Evolutionary conservation across 805 yeast genomes (phyloP).

Genomic region (Phaffomyces antillensis): DNA sequence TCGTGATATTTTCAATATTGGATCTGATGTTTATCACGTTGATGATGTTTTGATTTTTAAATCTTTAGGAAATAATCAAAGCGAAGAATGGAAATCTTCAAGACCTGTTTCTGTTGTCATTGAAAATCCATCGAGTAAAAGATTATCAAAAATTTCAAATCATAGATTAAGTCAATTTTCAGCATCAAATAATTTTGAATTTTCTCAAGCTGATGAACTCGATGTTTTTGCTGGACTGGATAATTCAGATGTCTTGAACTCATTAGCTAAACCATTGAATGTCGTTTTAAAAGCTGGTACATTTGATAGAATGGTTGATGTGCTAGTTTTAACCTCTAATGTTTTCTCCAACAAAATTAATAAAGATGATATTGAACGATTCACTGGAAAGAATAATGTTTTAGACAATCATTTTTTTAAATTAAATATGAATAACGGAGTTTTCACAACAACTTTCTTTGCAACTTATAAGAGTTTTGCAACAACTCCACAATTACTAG

Average conservation of each 20-base stretch:
- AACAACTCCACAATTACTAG: conserved; percentile 45
- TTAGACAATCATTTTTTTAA: conserved; percentile 35
- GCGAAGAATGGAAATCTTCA: conserved; percentile 23
- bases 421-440: conserved; percentile 55
- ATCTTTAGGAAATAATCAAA: conserved; percentile 32
- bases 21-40: conserved; percentile 48
- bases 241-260: conserved; percentile 18
- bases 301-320: conserved; percentile 69
- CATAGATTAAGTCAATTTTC: conserved; percentile 17
- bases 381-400: conserved; percentile 24
- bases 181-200: conserved; percentile 18
- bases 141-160: conserved; percentile 32
- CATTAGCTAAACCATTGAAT: conserved; percentile 24
- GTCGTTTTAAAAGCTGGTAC: conserved; percentile 64
- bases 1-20: conserved; percentile 58
- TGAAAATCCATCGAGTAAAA: conserved; percentile 37
- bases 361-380: conserved; percentile 35
- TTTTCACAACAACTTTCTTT: conserved; percentile 60
- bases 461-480: conserved; percentile 64
- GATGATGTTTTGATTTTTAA: conserved; percentile 54
- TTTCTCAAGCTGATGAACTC: conserved; percentile 24
- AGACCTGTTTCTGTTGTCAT: conserved; percentile 41
- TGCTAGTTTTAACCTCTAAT: conserved; percentile 64
- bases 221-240: conserved; percentile 29
- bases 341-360: conserved; percentile 43